Evolutionary conservation across 371 early-diverging fungal genomes (phyloP), one percentile per base, ranked within the genome.

Genomic region (Polyrhizophydium stewartii): DNA sequence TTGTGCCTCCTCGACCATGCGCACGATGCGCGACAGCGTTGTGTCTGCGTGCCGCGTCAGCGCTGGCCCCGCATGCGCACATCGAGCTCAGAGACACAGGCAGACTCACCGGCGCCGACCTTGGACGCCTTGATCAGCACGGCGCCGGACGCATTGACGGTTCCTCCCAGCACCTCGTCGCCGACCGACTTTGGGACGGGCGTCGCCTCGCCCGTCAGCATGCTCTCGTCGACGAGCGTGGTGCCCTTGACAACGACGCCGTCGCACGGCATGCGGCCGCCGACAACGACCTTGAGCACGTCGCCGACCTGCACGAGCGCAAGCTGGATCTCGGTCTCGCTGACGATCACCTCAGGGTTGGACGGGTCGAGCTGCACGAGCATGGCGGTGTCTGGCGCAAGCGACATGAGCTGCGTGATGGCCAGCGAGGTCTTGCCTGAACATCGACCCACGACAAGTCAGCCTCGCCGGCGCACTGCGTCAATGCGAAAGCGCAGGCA

Each of bases 151-250:
- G 85, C 83, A 68, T 96, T 96, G 28, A 97, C 88, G 0, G 96
- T 96, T 16, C 97, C 98, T 21, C 91, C 94, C 59, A 95, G 88
- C n/a, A 97, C 87, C 1, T 53, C 33, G 49, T 79, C 78, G 12
- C 90, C 94, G 1, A 52, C 66, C 2, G 60, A 66, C 69, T 98
- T 99, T 60, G 59, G 59, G 22, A 97, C 89, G 0, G 97, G 93
- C 31, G 91, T 76, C n/a, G 90, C 84, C 75, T 99, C 99, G 37
- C 99, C 99, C 0, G 99, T 99, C 1, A 99, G 87, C 86, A 99
- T 95, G 62, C 92, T 89, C 76, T 99, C 99, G 75, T 99, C 98
- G 3, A 97, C 88, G 58, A 62, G 65, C 5, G 93, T 87, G 12
- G 76, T 56, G 3, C 99, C 99, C 0, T 72, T 66, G 17, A 89